Evolutionary conservation across 441 rosid genomes (phyloP).

Genomic region (Flueggea neowawraea): DNA sequence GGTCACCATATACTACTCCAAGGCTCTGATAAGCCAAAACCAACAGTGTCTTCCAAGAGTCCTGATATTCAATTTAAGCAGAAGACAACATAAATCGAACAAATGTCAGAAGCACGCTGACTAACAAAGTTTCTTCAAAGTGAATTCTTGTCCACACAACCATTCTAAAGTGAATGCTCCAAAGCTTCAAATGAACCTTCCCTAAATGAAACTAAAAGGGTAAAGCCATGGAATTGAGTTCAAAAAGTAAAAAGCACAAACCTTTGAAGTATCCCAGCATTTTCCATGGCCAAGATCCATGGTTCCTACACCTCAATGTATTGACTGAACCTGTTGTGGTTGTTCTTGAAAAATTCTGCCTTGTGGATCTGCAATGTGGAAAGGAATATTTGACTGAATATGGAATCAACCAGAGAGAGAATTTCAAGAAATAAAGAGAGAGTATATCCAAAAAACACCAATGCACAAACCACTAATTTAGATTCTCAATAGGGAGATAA

Average conservation of each 20-base stretch:
- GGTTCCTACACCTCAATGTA: constrained; percentile 19
- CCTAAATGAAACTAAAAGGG: constrained; percentile 7
- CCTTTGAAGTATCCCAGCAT: constrained; percentile 70
- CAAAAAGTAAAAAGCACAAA: constrained; percentile 27
- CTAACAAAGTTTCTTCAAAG: too few relatives aligned
- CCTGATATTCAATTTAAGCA: constrained; percentile 45
- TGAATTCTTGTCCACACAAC: too few relatives aligned
- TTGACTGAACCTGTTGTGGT: constrained; percentile 13
- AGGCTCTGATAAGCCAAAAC: constrained; percentile 93
- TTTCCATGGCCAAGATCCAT: constrained; percentile 73
- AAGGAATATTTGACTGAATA: constrained; percentile 10
- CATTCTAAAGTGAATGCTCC: too few relatives aligned
- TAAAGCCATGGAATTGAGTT: constrained; percentile 14
- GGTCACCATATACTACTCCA: constrained; percentile 96
- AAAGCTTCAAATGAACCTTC: too few relatives aligned
- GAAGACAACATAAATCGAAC: background rate
- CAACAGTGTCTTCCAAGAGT: constrained; percentile 76
- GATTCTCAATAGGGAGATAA: too few relatives aligned
- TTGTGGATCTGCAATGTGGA: constrained; percentile 27
- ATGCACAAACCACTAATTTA: background rate
- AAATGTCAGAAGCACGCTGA: too few relatives aligned
- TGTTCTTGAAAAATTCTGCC: constrained; percentile 13
- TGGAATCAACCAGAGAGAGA: constrained; percentile 13
- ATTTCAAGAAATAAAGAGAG: constrained; percentile 16
- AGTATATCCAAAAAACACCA: background rate